Evolutionary conservation across 1,139 yeast species (phyloP), one percentile per base, ranked within the genome.

Genomic region (Blastobotrys indianensis): DNA sequence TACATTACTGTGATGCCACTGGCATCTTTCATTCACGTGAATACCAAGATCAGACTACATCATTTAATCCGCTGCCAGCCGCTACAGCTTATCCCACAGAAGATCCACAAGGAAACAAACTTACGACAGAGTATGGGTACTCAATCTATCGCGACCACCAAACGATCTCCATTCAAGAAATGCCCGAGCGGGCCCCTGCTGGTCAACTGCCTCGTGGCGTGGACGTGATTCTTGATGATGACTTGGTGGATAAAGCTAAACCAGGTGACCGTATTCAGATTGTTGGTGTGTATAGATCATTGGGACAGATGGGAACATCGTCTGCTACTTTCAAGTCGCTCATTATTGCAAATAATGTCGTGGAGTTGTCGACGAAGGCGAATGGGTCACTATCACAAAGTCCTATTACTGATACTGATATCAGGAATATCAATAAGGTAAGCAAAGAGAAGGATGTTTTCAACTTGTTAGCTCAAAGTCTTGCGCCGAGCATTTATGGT

Each of bases 171-270:
- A 84, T 92, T 33, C 99, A 92, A 66, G 99, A 92, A 69, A 86
- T 94, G 92, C 99, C 98, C 1, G 99, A 92, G 68, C 77, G 84
- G 55, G 97, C 98, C 0, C 98, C 98, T 13, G 95, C 97, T 1
- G 98, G 99, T 50, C 98, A 92, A 67, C 73, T 92, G 53, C 98
- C 99, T 36, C 75, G 98, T 56, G 82, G 95, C 1, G 78, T 92
- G 35, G 98, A 92, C 62, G 85, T 92, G 33, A 77, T 92, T 17
- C 71, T 94, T 61, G 97, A 92, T 64, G 97, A 90, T 60, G 98
- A 92, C 63, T 73, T 92, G 54, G 98, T 92, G 1, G 99, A 92
- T 62, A 69, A 71, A 47, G 85, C 88, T 41, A 92, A 92, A 65
- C 97, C 98, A 0, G 99, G 99, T 61, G 99, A 92, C 62, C 80